Conservation (phyloP, 495 filamentous ascomycete species). For the Neurospora sp. region DNA sequence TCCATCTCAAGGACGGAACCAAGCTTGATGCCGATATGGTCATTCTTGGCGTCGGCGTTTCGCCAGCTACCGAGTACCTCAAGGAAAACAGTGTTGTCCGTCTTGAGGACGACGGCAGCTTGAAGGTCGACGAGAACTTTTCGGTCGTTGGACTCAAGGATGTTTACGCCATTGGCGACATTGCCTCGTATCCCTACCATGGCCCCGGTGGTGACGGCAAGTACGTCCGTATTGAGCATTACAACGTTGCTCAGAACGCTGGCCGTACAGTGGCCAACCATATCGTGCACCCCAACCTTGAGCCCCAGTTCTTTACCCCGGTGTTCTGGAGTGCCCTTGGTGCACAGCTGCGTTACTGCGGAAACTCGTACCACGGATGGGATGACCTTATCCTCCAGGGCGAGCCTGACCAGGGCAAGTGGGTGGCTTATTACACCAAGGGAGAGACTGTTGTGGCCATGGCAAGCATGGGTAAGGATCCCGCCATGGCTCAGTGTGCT, state of each 20-base stretch:
- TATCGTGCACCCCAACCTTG: slow-evolving; percentile 53
- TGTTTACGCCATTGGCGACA: slow-evolving; percentile 92
- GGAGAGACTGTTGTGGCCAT: slow-evolving; percentile 88
- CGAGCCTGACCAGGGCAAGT: slow-evolving; percentile 69
- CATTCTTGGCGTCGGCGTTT: slow-evolving; percentile 81
- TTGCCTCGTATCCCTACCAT: slow-evolving; percentile 89
- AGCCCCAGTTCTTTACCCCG: slow-evolving; percentile 70
- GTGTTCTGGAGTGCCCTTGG: slow-evolving; percentile 95
- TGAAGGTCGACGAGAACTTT: slow-evolving; percentile 70
- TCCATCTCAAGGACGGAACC: slow-evolving; percentile 80
- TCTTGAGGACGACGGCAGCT: slow-evolving; percentile 70
- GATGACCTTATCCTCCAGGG: slow-evolving; percentile 76
- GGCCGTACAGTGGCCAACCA: slow-evolving; percentile 67
- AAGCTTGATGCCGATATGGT: slow-evolving; percentile 79
- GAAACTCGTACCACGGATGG: slow-evolving; percentile 68
- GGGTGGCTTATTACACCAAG: slow-evolving; percentile 78
- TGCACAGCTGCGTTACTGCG: slow-evolving; percentile 82
- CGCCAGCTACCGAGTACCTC: slow-evolving; percentile 80
- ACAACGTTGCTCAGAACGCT: slow-evolving; percentile 93
- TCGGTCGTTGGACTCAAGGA: slow-evolving; percentile 60
- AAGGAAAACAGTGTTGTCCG: slow-evolving; percentile 54
- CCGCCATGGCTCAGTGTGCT: slow-evolving; percentile 68
- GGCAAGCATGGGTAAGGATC: slow-evolving; percentile 84
- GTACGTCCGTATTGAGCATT: slow-evolving; percentile 78
- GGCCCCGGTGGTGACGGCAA: slow-evolving; percentile 72